These are phyloP conservation scores for Paulownia fortunei DNA, from an alignment of 257 asterid genomes.

Conservation along the genomic window DNA sequence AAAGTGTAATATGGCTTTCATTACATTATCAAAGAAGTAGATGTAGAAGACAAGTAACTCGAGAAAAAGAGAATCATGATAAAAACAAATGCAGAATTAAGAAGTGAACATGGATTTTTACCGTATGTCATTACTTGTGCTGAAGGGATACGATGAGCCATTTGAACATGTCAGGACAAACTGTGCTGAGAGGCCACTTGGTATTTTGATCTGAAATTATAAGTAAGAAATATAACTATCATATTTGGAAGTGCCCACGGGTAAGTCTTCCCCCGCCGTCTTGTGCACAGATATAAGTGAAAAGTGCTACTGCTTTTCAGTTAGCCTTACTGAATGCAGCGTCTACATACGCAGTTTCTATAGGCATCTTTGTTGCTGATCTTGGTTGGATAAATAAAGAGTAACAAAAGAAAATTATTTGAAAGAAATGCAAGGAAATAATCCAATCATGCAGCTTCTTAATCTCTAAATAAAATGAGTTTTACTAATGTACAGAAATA, in stretches of 20 bases:
- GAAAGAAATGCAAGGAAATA: neutral
- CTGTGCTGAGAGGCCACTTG: constrained; percentile 81
- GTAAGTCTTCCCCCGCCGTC: too few relatives aligned
- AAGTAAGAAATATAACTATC: constrained; percentile 28
- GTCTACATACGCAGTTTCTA: too few relatives aligned
- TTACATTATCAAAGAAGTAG: too few relatives aligned
- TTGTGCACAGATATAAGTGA: too few relatives aligned
- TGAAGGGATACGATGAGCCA: constrained; percentile 88
- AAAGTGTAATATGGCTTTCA: too few relatives aligned
- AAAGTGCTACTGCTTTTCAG: too few relatives aligned
- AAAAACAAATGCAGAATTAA: constrained; percentile 11
- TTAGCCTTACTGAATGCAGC: too few relatives aligned
- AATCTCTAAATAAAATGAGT: neutral
- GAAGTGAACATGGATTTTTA: constrained; percentile 36
- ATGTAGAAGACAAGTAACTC: neutral
- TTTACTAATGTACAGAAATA: neutral
- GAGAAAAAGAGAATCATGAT: neutral
- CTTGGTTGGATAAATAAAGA: too few relatives aligned
- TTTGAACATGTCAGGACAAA: constrained; percentile 79
- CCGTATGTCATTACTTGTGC: constrained; percentile 82
- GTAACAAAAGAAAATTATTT: neutral
- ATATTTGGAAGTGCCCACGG: too few relatives aligned
- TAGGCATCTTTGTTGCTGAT: too few relatives aligned
- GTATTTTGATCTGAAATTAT: constrained; percentile 80
- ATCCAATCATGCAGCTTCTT: neutral